Evolutionary conservation across 2,329 filamentous ascomycete genomes (phyloP).

Genomic region (Fusarium coicis): DNA sequence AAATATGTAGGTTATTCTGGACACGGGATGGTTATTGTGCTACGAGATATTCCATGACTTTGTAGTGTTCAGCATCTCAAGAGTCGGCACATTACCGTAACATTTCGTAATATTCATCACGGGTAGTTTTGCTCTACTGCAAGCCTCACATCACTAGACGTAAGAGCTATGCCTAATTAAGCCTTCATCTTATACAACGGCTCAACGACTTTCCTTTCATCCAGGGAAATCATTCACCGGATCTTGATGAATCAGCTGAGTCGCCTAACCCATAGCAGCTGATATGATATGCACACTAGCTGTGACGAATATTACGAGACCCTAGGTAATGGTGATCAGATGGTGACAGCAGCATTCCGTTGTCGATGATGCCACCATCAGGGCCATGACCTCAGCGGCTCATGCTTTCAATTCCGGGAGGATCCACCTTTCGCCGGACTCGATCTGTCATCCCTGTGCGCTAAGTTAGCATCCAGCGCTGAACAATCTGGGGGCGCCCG

Average conservation of each 20-base stretch:
- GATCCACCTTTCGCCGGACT: neutral
- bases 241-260: accelerated
- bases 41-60: neutral
- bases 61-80: neutral
- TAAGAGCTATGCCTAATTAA: neutral
- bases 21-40: neutral
- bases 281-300: accelerated
- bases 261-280: accelerated
- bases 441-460: neutral
- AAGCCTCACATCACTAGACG: neutral
- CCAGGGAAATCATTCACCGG: too few species aligned
- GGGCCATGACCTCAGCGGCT: neutral
- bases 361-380: neutral
- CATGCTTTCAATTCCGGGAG: accelerated
- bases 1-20: accelerated
- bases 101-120: neutral
- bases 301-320: neutral
- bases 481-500: too few species aligned
- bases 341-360: neutral
- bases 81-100: accelerated
- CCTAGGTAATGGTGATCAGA: neutral
- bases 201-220: neutral
- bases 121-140: neutral
- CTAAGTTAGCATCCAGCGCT: neutral
- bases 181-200: too few species aligned